Percentiles rank a stretch among this genome's conserved stretches.
Evolutionary conservation across 345 rosid species (phyloP).

Genomic region (Dipteronia sinensis): DNA sequence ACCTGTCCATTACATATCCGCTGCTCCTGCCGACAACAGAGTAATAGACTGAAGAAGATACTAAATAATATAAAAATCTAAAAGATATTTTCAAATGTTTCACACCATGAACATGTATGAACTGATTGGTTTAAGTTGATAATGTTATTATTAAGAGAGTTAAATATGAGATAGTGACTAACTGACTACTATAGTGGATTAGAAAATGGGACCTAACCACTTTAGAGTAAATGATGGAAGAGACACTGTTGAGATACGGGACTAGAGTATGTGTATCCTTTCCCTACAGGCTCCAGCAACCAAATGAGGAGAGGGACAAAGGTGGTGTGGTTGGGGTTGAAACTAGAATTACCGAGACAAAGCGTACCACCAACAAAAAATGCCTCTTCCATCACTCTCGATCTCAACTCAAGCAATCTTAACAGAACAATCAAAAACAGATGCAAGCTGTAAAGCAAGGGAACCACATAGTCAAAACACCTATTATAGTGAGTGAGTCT

Average conservation of each 20-base stretch:
- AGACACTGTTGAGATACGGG: not conserved
- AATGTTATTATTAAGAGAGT: not conserved
- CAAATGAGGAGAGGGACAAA: not conserved
- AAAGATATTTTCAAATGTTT: not conserved
- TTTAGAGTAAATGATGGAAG: constrained; percentile 4
- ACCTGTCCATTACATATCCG: constrained; percentile 17
- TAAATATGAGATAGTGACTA: constrained; percentile 6
- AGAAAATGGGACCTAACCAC: constrained; percentile 8
- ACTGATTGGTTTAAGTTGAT: not conserved
- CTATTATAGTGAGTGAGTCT: constrained; percentile 1
- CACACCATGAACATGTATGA: not conserved
- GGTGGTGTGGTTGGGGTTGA: constrained; percentile 11
- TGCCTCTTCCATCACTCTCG: constrained; percentile 14
- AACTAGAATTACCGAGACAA: constrained; percentile 4
- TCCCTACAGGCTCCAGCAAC: not conserved
- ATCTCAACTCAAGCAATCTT: constrained; percentile 12
- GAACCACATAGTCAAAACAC: constrained; percentile 14
- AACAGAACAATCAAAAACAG: constrained; percentile 18
- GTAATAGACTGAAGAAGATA: not conserved
- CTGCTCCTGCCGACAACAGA: constrained; percentile 4
- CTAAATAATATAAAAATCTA: not conserved
- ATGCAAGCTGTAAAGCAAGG: constrained; percentile 26
- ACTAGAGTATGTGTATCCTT: constrained; percentile 11
- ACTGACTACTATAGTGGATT: no score
- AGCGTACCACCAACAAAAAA: constrained; percentile 12